These are phyloP conservation scores for Penicillium bovifimosum DNA, from an alignment of 495 filamentous ascomycete genomes.

Conservation along the genomic window DNA sequence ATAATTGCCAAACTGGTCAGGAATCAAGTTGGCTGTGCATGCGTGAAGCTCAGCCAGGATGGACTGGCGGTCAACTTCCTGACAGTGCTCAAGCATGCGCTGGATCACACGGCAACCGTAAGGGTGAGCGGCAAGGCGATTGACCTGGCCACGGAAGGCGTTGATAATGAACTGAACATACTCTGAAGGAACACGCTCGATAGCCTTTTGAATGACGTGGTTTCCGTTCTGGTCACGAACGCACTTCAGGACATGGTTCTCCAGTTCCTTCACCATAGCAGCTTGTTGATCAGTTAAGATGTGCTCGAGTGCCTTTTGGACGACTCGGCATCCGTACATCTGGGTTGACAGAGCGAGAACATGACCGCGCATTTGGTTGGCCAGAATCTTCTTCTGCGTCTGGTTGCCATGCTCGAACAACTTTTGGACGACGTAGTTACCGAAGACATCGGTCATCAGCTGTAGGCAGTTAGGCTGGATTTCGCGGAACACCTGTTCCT, in stretches of 20 bases:
- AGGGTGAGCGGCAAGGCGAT: slow-evolving; percentile 66
- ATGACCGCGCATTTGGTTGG: slow-evolving; percentile 79
- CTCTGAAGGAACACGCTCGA: slow-evolving; percentile 75
- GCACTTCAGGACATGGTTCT: slow-evolving; percentile 69
- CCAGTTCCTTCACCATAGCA: slow-evolving; percentile 74
- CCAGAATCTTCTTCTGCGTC: slow-evolving; percentile 81
- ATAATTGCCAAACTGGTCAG: slow-evolving; percentile 94
- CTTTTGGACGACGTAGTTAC: slow-evolving; percentile 98
- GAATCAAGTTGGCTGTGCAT: slow-evolving; percentile 65
- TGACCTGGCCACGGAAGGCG: slow-evolving; percentile 76
- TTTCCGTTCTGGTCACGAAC: slow-evolving; percentile 93
- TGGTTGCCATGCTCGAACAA: slow-evolving; percentile 97
- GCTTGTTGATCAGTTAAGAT: slow-evolving; percentile 88
- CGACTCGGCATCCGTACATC: slow-evolving; percentile 94
- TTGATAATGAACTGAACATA: slow-evolving; percentile 87
- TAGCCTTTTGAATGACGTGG: slow-evolving; percentile 93
- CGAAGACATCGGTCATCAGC: slow-evolving; percentile 94
- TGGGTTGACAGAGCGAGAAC: slow-evolving; percentile 73
- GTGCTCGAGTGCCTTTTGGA: slow-evolving; percentile 96
- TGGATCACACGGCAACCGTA: slow-evolving; percentile 96
- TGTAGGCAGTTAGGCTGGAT: slow-evolving; percentile 77
- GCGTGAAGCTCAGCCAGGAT: slow-evolving; percentile 76
- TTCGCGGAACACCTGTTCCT: slow-evolving; percentile 87
- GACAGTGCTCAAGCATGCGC: slow-evolving; percentile 82
- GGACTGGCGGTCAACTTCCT: slow-evolving; percentile 59